Evolutionary conservation across 441 rosid species (phyloP), one percentile per base, ranked within the genome.

Genomic region (Jatropha multifida): DNA sequence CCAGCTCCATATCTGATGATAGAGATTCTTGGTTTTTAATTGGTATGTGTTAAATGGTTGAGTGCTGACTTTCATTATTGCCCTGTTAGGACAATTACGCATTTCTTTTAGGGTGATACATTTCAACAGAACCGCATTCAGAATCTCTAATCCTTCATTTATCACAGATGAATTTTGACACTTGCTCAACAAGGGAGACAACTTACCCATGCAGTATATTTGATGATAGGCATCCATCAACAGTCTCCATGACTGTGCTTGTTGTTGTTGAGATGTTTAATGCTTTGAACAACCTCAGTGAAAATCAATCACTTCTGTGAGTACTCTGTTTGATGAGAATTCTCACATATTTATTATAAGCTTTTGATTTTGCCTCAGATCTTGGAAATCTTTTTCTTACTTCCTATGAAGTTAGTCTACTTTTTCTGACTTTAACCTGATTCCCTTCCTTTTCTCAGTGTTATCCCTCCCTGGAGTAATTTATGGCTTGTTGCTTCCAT

Each of bases 241-340:
- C 99, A 44, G 92, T 96, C 73, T 80, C 98, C 59, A 94, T 94
- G 99, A 96, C 99, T 27, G 99, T 96, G 74, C 99, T 96, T 85
- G 98, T 96, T 81, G 98, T 96, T 55, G 99, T 96, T 77, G 99
- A 96, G 89, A 96, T 96, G 99, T 96, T 94, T 83, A 96, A 96
- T 74, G 97, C 99, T 81, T 84, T 96, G 83, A 96, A 96, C 81
- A 96, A 96, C 87, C 98, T 96, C 81, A 94, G 98, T 71, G 99
- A 96, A 86, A 96, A 94, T 78, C 99, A 96, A 63, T 96, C 97
- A 54, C 90, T 96, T 81, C 75, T 96, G 99, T 96, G 83, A 94
- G 99, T 88, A 64, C 68, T 64, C 74, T 65, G 46, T 59, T 56
- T 65, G 23, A 48, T 75, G 32, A 55, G 6, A 63, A 32, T 56